These are phyloP conservation scores for Apiotrichum gamsii DNA, from an alignment of 1,284 basidiomycete species.

Conservation along the genomic window DNA sequence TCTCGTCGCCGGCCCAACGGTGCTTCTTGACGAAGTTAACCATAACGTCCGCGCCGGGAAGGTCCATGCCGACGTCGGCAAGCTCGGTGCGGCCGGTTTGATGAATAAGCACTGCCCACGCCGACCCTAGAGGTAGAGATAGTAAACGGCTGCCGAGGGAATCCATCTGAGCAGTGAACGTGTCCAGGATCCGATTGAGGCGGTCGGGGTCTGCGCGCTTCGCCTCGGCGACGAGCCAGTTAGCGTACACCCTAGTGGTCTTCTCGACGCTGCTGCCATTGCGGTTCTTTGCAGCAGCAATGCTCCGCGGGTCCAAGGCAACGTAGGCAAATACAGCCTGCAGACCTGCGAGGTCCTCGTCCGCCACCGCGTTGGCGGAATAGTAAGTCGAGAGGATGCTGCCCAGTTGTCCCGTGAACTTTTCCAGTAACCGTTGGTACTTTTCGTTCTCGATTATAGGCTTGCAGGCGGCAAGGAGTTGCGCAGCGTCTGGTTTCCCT, in stretches of 20 bases:
- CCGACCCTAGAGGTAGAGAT: slow-evolving; percentile 1
- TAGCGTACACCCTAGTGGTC: too few species aligned
- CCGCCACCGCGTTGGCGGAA: neutral
- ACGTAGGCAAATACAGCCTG: slow-evolving; percentile 6
- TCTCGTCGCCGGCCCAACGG: neutral
- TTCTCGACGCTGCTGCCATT: too few species aligned
- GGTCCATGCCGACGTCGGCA: neutral
- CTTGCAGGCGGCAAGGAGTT: too few species aligned
- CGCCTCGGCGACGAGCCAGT: slow-evolving; percentile 10
- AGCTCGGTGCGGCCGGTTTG: slow-evolving; percentile 1
- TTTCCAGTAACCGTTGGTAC: too few species aligned
- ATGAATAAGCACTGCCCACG: slow-evolving; percentile 12
- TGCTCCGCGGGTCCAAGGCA: slow-evolving; percentile 2
- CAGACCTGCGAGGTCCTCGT: neutral
- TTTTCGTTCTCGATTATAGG: too few species aligned
- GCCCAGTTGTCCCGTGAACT: too few species aligned
- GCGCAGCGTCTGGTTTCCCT: too few species aligned
- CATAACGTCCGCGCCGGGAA: slow-evolving; percentile 1
- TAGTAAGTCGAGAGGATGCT: too few species aligned
- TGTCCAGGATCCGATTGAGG: neutral
- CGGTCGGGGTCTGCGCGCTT: neutral
- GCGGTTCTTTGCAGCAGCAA: too few species aligned
- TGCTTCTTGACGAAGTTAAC: neutral
- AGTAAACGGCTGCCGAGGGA: too few species aligned
- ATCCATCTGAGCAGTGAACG: slow-evolving; percentile 9